These are phyloP conservation scores for Lonicera japonica DNA, from an alignment of 129 eudicot species.

Conservation along the genomic window DNA sequence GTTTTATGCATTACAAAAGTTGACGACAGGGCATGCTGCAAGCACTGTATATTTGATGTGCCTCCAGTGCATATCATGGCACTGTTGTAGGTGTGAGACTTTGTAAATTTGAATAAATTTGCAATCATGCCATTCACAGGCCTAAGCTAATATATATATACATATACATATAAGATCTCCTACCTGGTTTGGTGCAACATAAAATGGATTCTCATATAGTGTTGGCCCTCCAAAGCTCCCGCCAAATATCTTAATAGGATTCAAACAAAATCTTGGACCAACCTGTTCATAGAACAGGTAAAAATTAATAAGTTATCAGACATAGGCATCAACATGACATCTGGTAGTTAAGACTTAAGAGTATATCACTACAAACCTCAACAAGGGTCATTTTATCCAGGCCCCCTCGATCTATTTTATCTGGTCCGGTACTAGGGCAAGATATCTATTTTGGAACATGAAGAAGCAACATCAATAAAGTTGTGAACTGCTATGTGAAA, in stretches of 20 bases:
- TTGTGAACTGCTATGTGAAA: neutral
- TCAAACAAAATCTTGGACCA: constrained; percentile 96
- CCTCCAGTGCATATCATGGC: too few relatives aligned
- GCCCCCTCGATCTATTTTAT: constrained; percentile 79
- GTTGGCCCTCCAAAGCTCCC: constrained; percentile 99
- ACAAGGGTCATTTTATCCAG: constrained; percentile 88
- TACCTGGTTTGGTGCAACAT: constrained; percentile 93
- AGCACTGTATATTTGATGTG: too few relatives aligned
- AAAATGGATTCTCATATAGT: constrained; percentile 84
- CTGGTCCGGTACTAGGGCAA: constrained; percentile 67
- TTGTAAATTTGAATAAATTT: too few relatives aligned
- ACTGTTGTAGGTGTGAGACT: too few relatives aligned
- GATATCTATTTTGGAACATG: constrained; percentile 45
- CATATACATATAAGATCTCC: neutral
- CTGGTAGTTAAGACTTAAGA: neutral
- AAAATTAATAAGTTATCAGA: neutral
- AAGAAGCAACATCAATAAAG: neutral
- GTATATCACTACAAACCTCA: constrained; percentile 52
- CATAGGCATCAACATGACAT: neutral
- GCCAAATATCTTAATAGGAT: constrained; percentile 89
- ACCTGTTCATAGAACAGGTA: constrained; percentile 38
- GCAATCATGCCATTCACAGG: too few relatives aligned
- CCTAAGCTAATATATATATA: too few relatives aligned
- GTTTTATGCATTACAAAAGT: too few relatives aligned
- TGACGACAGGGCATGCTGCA: too few relatives aligned